These are phyloP conservation scores for Pythium insidiosum DNA, from an alignment of 352 stramenopile genomes.

Conservation along the genomic window DNA sequence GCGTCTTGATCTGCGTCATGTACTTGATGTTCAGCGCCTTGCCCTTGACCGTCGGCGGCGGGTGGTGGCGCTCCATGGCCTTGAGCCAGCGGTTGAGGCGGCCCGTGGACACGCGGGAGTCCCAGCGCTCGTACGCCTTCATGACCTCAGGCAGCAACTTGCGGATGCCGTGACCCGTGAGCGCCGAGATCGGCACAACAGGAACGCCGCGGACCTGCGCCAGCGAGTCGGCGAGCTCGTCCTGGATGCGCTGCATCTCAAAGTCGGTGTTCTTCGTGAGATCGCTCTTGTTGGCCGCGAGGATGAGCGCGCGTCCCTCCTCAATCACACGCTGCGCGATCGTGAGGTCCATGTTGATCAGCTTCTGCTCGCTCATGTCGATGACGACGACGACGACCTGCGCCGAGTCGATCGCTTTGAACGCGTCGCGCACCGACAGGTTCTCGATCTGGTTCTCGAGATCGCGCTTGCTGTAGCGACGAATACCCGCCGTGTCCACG, in stretches of 20 bases:
- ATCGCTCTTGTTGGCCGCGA: slow-evolving; percentile 78
- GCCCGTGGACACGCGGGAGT: slow-evolving; percentile 68
- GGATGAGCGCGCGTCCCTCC: slow-evolving; percentile 62
- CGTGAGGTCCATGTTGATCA: slow-evolving; percentile 83
- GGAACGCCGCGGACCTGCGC: slow-evolving; percentile 72
- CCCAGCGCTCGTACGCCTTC: slow-evolving; percentile 77
- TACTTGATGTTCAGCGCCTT: slow-evolving; percentile 87
- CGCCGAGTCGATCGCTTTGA: slow-evolving; percentile 71
- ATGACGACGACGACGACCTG: slow-evolving; percentile 78
- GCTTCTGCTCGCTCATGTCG: slow-evolving; percentile 73
- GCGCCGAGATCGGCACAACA: slow-evolving; percentile 69
- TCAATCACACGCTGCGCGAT: slow-evolving; percentile 79
- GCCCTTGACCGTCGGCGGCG: slow-evolving; percentile 70
- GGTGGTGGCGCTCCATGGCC: slow-evolving; percentile 77
- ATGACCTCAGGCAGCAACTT: slow-evolving; percentile 77
- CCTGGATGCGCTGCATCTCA: slow-evolving; percentile 57
- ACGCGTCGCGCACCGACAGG: slow-evolving; percentile 72
- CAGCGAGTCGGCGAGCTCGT: slow-evolving; percentile 62
- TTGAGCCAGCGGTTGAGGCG: slow-evolving; percentile 79
- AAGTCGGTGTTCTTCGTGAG: slow-evolving; percentile 38
- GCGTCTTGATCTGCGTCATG: slow-evolving; percentile 78
- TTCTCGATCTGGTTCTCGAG: slow-evolving; percentile 82
- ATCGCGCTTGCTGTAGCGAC: slow-evolving; percentile 79
- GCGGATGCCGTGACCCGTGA: slow-evolving; percentile 68
- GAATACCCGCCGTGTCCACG: slow-evolving; percentile 77